Evolutionary conservation across 2,329 filamentous ascomycete genomes (phyloP).

Genomic region (Fusarium falciforme): DNA sequence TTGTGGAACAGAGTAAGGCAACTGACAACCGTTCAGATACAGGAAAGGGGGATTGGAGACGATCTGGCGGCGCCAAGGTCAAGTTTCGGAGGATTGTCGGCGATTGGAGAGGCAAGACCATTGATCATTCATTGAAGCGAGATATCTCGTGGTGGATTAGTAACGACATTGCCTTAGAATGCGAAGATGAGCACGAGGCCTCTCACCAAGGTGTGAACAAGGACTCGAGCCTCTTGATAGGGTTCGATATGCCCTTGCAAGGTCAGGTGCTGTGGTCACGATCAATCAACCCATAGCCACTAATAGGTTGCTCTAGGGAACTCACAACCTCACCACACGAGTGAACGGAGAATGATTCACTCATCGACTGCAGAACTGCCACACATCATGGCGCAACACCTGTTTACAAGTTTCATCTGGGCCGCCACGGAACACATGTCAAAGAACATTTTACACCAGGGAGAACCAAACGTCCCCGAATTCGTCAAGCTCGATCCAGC

Average conservation of each 20-base stretch:
- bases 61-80: neutral
- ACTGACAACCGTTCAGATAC: too few relatives aligned
- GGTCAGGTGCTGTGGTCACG: neutral
- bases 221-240: neutral
- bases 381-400: neutral
- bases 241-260: neutral
- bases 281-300: too few relatives aligned
- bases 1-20: too few relatives aligned
- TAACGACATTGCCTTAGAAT: neutral
- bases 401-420: neutral
- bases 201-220: neutral
- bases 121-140: neutral
- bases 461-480: neutral
- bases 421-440: neutral
- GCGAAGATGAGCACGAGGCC: neutral
- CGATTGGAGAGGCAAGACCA: too few relatives aligned
- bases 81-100: neutral
- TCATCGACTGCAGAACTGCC: neutral
- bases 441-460: neutral
- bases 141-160: slow-evolving; percentile 3
- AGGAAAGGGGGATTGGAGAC: neutral
- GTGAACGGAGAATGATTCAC: neutral
- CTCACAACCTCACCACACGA: too few relatives aligned
- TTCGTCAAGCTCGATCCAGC: neutral
- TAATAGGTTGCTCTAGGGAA: too few relatives aligned